A percentile compares a stretch with the other conserved stretches of the same genome.
Evolutionary conservation across 768 basidiomycete species (phyloP).

Genomic region (Naematelia encephala): DNA sequence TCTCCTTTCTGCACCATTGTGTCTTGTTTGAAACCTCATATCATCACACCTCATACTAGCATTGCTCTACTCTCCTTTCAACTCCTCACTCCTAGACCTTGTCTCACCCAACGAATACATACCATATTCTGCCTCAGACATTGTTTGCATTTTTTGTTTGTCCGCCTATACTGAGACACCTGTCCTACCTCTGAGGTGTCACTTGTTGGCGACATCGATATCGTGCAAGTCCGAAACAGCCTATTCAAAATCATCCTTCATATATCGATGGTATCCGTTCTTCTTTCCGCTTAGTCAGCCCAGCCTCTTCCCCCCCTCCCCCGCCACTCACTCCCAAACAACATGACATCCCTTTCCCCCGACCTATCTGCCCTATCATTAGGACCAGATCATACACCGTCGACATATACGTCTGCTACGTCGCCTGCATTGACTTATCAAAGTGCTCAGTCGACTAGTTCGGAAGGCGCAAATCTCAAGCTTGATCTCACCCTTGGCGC

Average conservation of each 20-base stretch:
- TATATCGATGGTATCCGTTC: not conserved
- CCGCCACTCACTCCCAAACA: not conserved
- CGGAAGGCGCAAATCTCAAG: slow-evolving; percentile 1
- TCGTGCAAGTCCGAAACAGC: not conserved
- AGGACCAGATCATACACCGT: not conserved
- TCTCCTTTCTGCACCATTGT: not conserved
- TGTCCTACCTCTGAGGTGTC: no score
- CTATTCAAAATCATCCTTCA: not conserved
- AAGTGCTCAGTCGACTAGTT: not conserved
- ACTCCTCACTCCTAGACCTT: not conserved
- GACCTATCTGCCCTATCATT: not conserved
- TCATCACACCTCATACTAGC: not conserved
- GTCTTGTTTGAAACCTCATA: no score
- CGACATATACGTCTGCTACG: not conserved
- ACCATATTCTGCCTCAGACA: not conserved
- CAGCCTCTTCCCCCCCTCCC: not conserved
- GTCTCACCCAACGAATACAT: not conserved
- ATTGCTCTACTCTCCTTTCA: slow-evolving; percentile 5
- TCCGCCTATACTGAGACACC: not conserved
- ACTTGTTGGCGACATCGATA: no score
- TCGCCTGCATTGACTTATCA: slow-evolving; percentile 10
- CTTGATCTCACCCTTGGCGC: slow-evolving; percentile 33
- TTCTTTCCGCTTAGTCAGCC: not conserved
- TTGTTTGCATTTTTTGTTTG: not conserved
- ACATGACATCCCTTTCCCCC: not conserved